These are phyloP conservation scores for Penicillium sp. DNA, from an alignment of 2,329 filamentous ascomycete species.

Conservation along the genomic window DNA sequence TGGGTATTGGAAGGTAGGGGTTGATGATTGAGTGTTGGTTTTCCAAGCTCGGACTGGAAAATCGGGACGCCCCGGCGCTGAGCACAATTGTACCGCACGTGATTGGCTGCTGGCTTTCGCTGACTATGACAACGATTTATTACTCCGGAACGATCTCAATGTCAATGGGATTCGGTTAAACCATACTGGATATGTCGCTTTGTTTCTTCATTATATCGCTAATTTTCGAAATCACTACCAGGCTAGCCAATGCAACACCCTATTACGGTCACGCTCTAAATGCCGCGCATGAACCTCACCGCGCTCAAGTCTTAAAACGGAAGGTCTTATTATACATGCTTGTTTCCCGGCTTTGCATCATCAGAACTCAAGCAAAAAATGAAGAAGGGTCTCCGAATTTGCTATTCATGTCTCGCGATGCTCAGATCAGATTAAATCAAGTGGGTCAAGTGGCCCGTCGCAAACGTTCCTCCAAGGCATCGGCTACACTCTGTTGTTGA, in stretches of 20 bases:
- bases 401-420: background rate
- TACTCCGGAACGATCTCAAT: background rate
- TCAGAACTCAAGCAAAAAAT: background rate
- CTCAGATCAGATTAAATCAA: background rate
- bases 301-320: conserved; percentile 5
- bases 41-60: conserved; percentile 42
- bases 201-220: background rate
- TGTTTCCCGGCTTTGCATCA: background rate
- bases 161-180: background rate
- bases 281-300: background rate
- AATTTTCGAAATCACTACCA: background rate
- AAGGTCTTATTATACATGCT: conserved; percentile 19
- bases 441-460: conserved; percentile 22
- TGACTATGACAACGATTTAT: background rate
- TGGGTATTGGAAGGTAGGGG: conserved; percentile 30
- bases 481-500: conserved; percentile 75
- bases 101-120: conserved; percentile 34
- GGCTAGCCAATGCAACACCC: background rate
- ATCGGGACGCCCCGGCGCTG: conserved; percentile 43
- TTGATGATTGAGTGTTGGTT: conserved; percentile 33
- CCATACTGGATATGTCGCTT: background rate
- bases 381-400: background rate
- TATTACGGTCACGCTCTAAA: conserved; percentile 4
- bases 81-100: conserved; percentile 41
- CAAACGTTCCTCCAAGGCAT: conserved; percentile 66